A percentile compares a stretch with the other conserved stretches of the same genome.
Conservation (phyloP, 202 grass and related monocot genomes). For the Setaria italica region DNA sequence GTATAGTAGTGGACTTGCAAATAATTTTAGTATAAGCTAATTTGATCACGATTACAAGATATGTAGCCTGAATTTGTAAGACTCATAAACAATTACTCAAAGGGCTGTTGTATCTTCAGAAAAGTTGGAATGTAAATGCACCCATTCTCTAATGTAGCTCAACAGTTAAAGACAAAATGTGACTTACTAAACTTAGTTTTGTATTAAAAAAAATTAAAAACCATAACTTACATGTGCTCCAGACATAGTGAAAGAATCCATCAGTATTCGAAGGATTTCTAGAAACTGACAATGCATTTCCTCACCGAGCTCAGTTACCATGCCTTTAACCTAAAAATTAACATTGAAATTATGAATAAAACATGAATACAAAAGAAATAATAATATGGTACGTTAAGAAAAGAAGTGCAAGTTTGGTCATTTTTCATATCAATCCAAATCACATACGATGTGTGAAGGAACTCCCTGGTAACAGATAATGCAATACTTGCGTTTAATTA, state of each 20-base stretch:
- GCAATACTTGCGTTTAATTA: conserved; percentile 10
- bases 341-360: conserved; percentile 25
- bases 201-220: conserved; percentile 12
- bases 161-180: conserved; percentile 10
- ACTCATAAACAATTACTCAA: neutral
- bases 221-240: conserved; percentile 74
- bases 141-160: neutral
- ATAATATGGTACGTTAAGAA: neutral
- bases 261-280: conserved; percentile 96
- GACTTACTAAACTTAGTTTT: conserved; percentile 16
- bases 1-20: conserved; percentile 8
- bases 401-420: conserved; percentile 3
- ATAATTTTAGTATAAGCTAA: neutral
- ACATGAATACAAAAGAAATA: neutral
- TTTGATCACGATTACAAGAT: neutral
- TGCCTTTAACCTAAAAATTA: conserved; percentile 90
- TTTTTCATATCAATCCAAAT: neutral
- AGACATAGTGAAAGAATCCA: conserved; percentile 88
- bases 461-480: neutral
- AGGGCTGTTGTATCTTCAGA: neutral
- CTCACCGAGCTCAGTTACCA: conserved; percentile 94
- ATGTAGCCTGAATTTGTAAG: conserved; percentile 11
- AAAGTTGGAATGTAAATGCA: neutral
- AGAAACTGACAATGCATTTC: conserved; percentile 98
- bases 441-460: conserved; percentile 18